A percentile compares a stretch with the other conserved stretches of the same genome.
phyloP scores from a whole-genome alignment of 257 asterid genomes.

The Solanum tacnaense region DNA sequence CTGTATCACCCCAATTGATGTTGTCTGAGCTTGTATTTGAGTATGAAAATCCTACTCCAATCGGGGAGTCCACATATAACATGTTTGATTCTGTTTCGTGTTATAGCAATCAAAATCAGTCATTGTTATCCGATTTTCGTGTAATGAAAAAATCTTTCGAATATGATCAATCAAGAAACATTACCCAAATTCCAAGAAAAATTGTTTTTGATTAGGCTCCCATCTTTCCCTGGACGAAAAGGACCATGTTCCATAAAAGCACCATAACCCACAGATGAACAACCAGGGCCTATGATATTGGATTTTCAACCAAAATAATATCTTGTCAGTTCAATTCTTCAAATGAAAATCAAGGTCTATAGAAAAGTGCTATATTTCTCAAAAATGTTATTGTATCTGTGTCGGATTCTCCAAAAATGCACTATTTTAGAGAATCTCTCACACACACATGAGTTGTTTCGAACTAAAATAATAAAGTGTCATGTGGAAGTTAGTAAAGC shows the following conservation, averaged over 20 bases:
- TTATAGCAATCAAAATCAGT: neutral
- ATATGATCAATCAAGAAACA: neutral
- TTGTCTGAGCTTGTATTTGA: conserved; percentile 18
- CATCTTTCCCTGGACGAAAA: conserved; percentile 6
- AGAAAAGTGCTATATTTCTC: neutral
- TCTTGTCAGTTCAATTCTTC: neutral
- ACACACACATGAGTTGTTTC: no score
- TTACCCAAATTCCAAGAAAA: conserved; percentile 22
- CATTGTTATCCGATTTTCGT: neutral
- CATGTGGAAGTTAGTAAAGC: no score
- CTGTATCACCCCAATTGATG: conserved; percentile 5
- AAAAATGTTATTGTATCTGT: neutral
- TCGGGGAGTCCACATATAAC: conserved; percentile 19
- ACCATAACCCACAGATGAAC: conserved; percentile 20
- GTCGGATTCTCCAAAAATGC: no score
- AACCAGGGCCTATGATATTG: conserved; percentile 7
- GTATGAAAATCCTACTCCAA: conserved; percentile 25
- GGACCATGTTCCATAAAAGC: conserved; percentile 21
- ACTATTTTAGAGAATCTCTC: no score
- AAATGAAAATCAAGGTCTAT: neutral
- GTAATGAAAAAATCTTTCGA: neutral
- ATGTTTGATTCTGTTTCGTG: conserved; percentile 14
- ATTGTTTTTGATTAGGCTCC: conserved; percentile 2
- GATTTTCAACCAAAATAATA: neutral
- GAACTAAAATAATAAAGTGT: no score